Percentiles rank a stretch among this genome's conserved stretches.
Conservation (phyloP, 2,329 filamentous ascomycete species). For the Ophiostoma piceae region DNA sequence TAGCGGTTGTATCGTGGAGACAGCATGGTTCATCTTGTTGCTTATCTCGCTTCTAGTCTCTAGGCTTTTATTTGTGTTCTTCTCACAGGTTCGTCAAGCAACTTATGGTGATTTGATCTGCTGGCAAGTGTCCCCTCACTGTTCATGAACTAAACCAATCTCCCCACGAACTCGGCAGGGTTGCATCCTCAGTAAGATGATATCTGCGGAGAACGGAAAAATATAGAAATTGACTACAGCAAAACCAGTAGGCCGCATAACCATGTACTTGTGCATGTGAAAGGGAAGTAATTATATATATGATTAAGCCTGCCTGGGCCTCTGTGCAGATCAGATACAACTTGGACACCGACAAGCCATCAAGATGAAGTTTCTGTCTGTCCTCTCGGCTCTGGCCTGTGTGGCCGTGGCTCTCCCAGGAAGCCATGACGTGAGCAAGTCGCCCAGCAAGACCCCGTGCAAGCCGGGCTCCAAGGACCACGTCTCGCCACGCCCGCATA, state of each 20-base stretch:
- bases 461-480: constrained; percentile 15
- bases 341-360: background rate
- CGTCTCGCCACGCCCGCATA: constrained; percentile 26
- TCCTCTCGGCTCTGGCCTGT: background rate
- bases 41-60: background rate
- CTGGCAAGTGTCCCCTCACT: background rate
- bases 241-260: background rate
- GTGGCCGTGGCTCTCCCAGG: constrained; percentile 18
- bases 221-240: background rate
- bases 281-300: background rate
- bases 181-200: background rate
- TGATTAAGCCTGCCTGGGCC: background rate
- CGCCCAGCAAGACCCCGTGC: background rate
- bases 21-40: background rate
- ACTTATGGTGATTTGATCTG: background rate
- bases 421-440: background rate
- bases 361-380: constrained; percentile 11
- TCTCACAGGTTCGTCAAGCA: no score
- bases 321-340: background rate
- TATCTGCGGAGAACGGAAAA: constrained; percentile 7
- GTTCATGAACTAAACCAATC: background rate
- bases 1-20: background rate
- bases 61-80: background rate
- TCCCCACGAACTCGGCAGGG: background rate
- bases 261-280: background rate